Evolutionary conservation across 1,284 basidiomycete genomes (phyloP), one percentile per base, ranked within the genome.

Genomic region (Cutaneotrichosporon spelunceum): DNA sequence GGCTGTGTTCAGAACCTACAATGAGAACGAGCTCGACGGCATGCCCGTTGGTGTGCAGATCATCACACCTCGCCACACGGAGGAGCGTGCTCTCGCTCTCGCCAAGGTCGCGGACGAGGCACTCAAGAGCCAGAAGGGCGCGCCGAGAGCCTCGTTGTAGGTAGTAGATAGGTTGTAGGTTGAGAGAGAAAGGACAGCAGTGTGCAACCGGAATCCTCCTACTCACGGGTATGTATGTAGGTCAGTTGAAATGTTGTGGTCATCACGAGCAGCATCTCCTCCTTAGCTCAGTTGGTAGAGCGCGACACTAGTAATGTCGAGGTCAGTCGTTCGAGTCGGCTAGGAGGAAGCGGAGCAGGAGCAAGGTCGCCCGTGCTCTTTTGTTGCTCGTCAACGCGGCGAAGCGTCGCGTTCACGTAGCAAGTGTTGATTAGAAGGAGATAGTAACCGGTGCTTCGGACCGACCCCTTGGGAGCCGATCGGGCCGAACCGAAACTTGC

Each of bases 21-120:
- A 85, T 48, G 84, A 86, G 0, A 79, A 80, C 26, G 78, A 77
- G 6, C 86, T 84, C 66, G 78, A 80, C 61, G 81, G 84, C 64
- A 85, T 84, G 2, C 88, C 88, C 0, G 79, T 89, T 7, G 78
- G 81, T 24, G 72, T 90, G 24, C 89, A 90, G 68, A 71, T 89
- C 10, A 81, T 88, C 2, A 87, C 84, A 0, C 79, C 84, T 45
- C 85, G 84, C 14, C 79, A 85, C 53, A 86, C 89, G 66, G 63
- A 66, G 53, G 66, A 66, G 60, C 55, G 59, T 26, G 63, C 57
- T 11, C 49, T 70, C 34, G 66, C 62, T 33, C 65, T 66, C 24
- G 60, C 66, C 10, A 58, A 62, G 19, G 60, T 70, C 7, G 60
- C 66, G 3, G 57, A 64, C 1, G 84, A 82, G 1, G 83, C 84